phyloP scores from a whole-genome alignment of 2,329 filamentous ascomycete genomes.

The Triangularia setosa region DNA sequence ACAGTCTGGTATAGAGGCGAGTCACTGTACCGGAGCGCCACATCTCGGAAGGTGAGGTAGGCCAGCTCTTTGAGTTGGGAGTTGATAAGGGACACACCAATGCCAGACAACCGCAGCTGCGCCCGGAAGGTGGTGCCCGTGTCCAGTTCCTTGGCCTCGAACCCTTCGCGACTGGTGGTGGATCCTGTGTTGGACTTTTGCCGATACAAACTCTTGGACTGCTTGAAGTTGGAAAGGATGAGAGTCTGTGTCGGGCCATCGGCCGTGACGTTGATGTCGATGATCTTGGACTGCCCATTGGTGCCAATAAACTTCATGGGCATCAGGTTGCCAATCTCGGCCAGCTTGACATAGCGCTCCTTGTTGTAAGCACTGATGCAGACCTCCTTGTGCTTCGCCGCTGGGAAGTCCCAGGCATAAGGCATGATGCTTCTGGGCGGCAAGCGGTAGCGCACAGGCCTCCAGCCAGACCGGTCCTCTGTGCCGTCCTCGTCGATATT shows the following conservation, averaged over 20 bases:
- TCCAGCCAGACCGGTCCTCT: conserved; percentile 83
- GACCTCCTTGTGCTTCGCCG: conserved; percentile 92
- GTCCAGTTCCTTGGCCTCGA: conserved; percentile 91
- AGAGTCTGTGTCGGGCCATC: conserved; percentile 94
- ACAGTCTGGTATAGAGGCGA: conserved; percentile 92
- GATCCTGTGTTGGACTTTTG: conserved; percentile 53
- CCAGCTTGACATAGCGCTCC: conserved; percentile 88
- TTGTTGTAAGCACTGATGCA: conserved; percentile 74
- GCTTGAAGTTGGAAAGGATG: conserved; percentile 89
- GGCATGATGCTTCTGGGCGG: conserved; percentile 98
- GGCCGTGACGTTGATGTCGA: conserved; percentile 94
- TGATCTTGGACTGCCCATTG: conserved; percentile 73
- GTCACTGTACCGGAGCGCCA: conserved; percentile 86
- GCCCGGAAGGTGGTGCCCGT: conserved; percentile 85
- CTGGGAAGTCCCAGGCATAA: conserved; percentile 98
- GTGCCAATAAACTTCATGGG: conserved; percentile 82
- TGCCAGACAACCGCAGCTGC: conserved; percentile 80
- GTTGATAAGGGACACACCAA: conserved; percentile 92
- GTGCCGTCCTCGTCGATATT: conserved; percentile 87
- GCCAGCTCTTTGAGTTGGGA: conserved; percentile 86
- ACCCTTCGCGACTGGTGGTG: conserved; percentile 57
- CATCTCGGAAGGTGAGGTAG: conserved; percentile 88
- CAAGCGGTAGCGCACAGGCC: conserved; percentile 84
- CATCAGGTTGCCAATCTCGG: conserved; percentile 93
- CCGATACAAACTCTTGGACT: conserved; percentile 84